phyloP scores from a whole-genome alignment of 23 red algal genomes.

The Gracilariopsis chorda region DNA sequence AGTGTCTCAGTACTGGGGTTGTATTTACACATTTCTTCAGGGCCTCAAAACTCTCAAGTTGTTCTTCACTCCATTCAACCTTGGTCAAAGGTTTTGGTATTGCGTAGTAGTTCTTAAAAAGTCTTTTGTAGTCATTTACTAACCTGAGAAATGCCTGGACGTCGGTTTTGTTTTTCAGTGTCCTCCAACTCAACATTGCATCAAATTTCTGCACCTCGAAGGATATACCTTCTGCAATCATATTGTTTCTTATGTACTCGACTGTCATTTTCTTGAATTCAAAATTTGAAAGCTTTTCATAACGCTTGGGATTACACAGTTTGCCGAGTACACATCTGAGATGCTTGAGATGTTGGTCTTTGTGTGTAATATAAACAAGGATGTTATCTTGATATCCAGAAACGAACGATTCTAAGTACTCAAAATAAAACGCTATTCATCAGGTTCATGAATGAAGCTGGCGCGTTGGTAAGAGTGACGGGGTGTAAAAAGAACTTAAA shows the following conservation, averaged over 20 bases:
- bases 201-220: not conserved
- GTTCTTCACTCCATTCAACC: no score
- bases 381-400: not conserved
- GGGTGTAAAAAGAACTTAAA: constrained; percentile 2
- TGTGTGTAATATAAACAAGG: not conserved
- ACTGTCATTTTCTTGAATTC: not conserved
- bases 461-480: not conserved
- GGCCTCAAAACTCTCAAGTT: no score
- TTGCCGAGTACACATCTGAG: not conserved
- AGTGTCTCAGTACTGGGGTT: no score
- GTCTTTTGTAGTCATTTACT: constrained; percentile 7
- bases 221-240: not conserved
- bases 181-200: not conserved
- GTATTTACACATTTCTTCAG: no score
- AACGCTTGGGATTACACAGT: not conserved
- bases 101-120: not conserved
- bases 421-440: constrained; percentile 12
- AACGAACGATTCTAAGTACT: not conserved
- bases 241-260: not conserved
- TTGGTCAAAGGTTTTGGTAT: not conserved
- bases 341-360: not conserved
- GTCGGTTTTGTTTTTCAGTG: not conserved
- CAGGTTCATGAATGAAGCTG: not conserved
- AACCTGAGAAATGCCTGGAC: not conserved
- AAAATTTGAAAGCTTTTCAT: not conserved